Base-by-base conservation (phyloP, 306 rosid species). In the Ceratonia siliqua region DNA sequence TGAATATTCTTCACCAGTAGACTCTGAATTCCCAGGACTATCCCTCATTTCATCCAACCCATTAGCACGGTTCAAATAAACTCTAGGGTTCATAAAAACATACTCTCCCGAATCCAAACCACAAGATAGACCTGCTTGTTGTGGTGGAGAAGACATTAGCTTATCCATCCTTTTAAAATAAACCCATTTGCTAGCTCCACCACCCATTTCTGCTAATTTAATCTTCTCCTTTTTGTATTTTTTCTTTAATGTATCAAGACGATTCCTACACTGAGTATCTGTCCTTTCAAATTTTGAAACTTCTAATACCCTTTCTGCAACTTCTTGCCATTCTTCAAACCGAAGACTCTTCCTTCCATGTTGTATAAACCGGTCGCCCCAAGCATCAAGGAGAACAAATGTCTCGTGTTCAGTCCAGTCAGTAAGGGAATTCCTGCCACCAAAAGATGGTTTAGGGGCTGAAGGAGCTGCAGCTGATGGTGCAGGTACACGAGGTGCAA, bases 291-390 rank as follows among this genome's bases (percentile, higher is more conserved):
- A 52, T 71, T 88, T 89, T 25, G 97, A 93, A 61, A 87, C 89
- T 81, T 88, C 87, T 2, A 92, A 86, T 12, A 93, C 98, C 84
- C 84, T 87, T 59, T 89, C 96, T 3, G 97, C 92, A 68, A 93
- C 97, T 83, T 91, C 89, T 75, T 88, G 91, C 98, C 98, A 93
- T 72, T 93, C 98, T 81, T 93, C 97, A 21, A 87, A 83, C 73
- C 97, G 86, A 62, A 93, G 96, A 62, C 97, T 93, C 87, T 91
- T 93, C 85, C 93, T 93, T 46, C 91, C 94, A 45, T 79, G 91
- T 59, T 82, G 96, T 68, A 93, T 88, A 87, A 93, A 91, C 76
- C 85, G 85, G 41, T 89, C 87, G 22, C 97, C 98, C 97, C 97
- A 93, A 41, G 92, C 90, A 62, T 91, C 96, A 52, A 93, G 87